phyloP scores from a whole-genome alignment of 2,329 filamentous ascomycete genomes.

The Talaromyces sp. region DNA sequence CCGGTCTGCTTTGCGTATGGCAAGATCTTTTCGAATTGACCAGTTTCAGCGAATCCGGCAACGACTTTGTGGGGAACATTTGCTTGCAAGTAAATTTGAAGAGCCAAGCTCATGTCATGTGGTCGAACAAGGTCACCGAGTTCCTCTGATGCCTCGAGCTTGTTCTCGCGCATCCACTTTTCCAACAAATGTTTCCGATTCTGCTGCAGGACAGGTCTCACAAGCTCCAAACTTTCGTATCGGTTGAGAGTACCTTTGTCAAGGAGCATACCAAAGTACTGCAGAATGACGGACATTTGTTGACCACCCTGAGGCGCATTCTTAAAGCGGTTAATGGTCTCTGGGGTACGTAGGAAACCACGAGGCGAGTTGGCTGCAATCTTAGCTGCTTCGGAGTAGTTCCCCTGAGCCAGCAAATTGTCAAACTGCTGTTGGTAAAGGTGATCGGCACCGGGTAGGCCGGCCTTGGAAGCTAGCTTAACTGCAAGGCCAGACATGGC shows the following conservation, averaged over 20 bases:
- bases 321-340: slow-evolving; percentile 97
- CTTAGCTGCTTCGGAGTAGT: slow-evolving; percentile 86
- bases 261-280: slow-evolving; percentile 95
- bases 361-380: slow-evolving; percentile 94
- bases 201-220: slow-evolving; percentile 85
- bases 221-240: slow-evolving; percentile 90
- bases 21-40: slow-evolving; percentile 94
- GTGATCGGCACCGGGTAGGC: slow-evolving; percentile 88
- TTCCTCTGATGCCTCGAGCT: slow-evolving; percentile 93
- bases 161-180: slow-evolving; percentile 96
- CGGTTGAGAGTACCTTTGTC: slow-evolving; percentile 93
- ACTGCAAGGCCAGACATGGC: slow-evolving; percentile 91
- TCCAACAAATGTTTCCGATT: slow-evolving; percentile 93
- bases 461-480: slow-evolving; percentile 91
- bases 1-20: slow-evolving; percentile 80
- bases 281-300: slow-evolving; percentile 88
- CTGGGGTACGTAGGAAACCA: slow-evolving; percentile 87
- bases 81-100: slow-evolving; percentile 86
- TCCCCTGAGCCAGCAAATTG: slow-evolving; percentile 72
- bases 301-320: slow-evolving; percentile 63
- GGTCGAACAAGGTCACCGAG: slow-evolving; percentile 89
- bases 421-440: slow-evolving; percentile 93
- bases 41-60: slow-evolving; percentile 88
- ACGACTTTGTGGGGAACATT: slow-evolving; percentile 92
- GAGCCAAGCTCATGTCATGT: slow-evolving; percentile 82